Evolutionary conservation across 495 filamentous ascomycete genomes (phyloP), one percentile per base, ranked within the genome.

Genomic region (Trichoderma gamsii): DNA sequence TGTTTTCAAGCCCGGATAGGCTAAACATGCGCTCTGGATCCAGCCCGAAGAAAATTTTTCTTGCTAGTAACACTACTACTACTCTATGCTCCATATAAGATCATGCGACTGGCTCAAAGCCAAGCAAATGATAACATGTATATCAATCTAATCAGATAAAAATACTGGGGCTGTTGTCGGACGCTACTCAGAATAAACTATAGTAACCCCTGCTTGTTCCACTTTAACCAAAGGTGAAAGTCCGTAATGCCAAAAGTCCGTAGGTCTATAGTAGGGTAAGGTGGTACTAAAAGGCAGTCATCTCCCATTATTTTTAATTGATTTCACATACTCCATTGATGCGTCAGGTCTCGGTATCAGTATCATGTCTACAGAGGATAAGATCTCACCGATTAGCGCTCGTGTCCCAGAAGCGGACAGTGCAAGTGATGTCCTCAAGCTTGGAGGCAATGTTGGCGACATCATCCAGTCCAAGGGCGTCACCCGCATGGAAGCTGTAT

Each of bases 381-480:
- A 51, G 46, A 51, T 51, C 6, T 7, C 18, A 6, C 46, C 46
- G 3, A 21, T 51, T 15, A 21, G 46, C 16, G 15, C 15, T 18
- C 16, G 18, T n/a, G 46, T n/a, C 46, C 15, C 18, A n/a, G 46
- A 51, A 15, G 18, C 46, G 15, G 46, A 21, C 46, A 51, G 21
- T 51, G 16, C 15, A 21, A 18, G 18, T 51, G 46, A 51, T 21
- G 16, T 21, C 12, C 16, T 51, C 46, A 51, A 51, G 16, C 46
- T 15, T n/a, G 46, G 15, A 51, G 46, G 3, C 46, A 16, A 51
- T 21, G 18, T 7, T 51, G 15, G 78, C 78, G 0, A 41, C n/a
- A 44, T 65, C 7, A 38, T 66, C 15, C 64, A 66, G 44, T 41
- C 64, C 13, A 12, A 21, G 3, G 64, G 64, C 27, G 41, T 66